Evolutionary conservation across 495 filamentous ascomycete species (phyloP).

Genomic region (Glonium stellatum): DNA sequence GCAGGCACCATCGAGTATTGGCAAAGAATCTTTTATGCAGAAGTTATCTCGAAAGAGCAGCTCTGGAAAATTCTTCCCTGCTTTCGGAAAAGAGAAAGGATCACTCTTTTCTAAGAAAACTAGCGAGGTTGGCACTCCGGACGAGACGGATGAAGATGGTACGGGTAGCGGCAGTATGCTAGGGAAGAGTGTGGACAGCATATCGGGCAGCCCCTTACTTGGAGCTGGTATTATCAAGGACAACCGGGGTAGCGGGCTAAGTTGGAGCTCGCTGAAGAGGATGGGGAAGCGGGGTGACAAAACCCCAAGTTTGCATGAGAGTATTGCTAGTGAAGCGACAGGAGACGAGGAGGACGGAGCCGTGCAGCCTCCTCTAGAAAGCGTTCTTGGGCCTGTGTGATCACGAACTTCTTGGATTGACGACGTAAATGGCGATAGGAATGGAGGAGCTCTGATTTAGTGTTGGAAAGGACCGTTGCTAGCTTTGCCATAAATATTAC

Average conservation of each 20-base stretch:
- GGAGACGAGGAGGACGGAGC: slow-evolving; percentile 23
- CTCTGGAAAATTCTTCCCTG: slow-evolving; percentile 31
- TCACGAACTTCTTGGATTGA: background rate
- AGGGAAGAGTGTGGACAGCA: slow-evolving; percentile 12
- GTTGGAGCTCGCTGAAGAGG: slow-evolving; percentile 27
- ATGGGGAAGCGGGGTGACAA: slow-evolving; percentile 29
- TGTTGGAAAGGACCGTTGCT: no score
- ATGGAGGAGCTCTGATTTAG: no score
- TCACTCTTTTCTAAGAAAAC: slow-evolving; percentile 25
- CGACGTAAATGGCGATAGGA: no score
- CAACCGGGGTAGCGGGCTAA: slow-evolving; percentile 20
- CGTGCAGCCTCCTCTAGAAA: background rate
- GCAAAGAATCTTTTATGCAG: slow-evolving; percentile 36
- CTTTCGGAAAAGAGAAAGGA: slow-evolving; percentile 29
- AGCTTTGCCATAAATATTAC: no score
- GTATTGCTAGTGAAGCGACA: slow-evolving; percentile 27
- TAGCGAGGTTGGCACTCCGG: slow-evolving; percentile 14
- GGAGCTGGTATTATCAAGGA: slow-evolving; percentile 16
- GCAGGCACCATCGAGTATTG: slow-evolving; percentile 8
- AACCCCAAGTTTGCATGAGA: slow-evolving; percentile 29
- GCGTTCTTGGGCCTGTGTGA: background rate
- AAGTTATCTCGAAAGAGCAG: slow-evolving; percentile 36
- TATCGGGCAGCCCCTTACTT: slow-evolving; percentile 17
- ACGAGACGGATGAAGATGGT: slow-evolving; percentile 22
- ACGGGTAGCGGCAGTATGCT: background rate